Evolutionary conservation across 441 rosid species (phyloP).

Genomic region (Biscutella laevigata): DNA sequence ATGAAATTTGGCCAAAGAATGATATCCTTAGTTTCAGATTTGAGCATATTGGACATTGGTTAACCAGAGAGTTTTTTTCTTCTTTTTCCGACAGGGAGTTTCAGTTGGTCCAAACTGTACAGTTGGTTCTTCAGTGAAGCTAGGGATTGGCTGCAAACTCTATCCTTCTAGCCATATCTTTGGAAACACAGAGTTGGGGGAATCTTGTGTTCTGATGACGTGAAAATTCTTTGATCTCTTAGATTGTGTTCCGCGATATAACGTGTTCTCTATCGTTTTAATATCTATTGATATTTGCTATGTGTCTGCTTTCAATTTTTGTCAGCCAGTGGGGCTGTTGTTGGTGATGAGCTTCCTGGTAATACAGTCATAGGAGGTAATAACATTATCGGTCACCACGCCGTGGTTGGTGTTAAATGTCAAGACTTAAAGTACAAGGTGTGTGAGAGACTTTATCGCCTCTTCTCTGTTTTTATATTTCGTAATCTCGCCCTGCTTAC

Average conservation of each 20-base stretch:
- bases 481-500: not conserved
- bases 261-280: not conserved
- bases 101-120: slow-evolving; percentile 79
- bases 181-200: slow-evolving; percentile 69
- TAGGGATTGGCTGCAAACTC: slow-evolving; percentile 66
- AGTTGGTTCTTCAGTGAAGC: slow-evolving; percentile 60
- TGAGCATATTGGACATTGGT: not conserved
- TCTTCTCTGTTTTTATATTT: not conserved
- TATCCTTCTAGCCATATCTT: slow-evolving; percentile 71
- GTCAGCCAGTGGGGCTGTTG: slow-evolving; percentile 84
- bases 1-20: not conserved
- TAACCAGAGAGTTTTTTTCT: not conserved
- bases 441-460: not conserved
- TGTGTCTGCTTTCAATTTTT: slow-evolving; percentile 21
- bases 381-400: slow-evolving; percentile 71
- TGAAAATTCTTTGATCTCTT: slow-evolving; percentile 25
- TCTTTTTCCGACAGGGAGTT: slow-evolving; percentile 43
- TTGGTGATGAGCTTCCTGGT: slow-evolving; percentile 87
- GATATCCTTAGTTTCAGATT: slow-evolving; percentile 9
- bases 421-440: slow-evolving; percentile 93
- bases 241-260: not conserved
- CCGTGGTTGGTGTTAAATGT: slow-evolving; percentile 83
- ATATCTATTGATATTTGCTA: not conserved
- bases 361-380: slow-evolving; percentile 50
- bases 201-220: slow-evolving; percentile 71